phyloP scores from a whole-genome alignment of 805 yeast species.

The Yamadazyma sp. region DNA sequence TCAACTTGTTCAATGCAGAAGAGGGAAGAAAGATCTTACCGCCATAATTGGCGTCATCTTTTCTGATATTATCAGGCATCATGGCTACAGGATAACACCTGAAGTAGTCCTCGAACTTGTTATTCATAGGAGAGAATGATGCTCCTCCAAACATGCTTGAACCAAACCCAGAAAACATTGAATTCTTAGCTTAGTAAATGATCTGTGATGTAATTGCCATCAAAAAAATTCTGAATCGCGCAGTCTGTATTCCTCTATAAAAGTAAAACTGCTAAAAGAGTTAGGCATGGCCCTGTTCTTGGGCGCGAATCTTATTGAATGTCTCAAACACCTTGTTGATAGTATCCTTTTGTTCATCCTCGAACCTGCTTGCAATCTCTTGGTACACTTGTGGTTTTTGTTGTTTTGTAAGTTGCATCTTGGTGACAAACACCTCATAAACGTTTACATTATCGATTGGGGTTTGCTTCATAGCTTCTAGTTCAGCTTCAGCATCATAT shows the following conservation, averaged over 20 bases:
- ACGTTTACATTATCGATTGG: slow-evolving; percentile 78
- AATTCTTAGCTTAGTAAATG: too few relatives aligned
- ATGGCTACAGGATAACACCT: slow-evolving; percentile 88
- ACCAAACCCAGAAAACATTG: slow-evolving; percentile 46
- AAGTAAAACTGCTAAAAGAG: neutral
- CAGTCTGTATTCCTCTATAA: neutral
- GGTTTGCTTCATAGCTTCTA: slow-evolving; percentile 79
- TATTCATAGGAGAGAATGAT: slow-evolving; percentile 29
- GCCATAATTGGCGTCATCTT: slow-evolving; percentile 84
- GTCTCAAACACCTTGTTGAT: slow-evolving; percentile 15
- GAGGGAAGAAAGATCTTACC: slow-evolving; percentile 96
- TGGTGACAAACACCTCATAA: slow-evolving; percentile 61
- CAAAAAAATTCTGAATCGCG: too few relatives aligned
- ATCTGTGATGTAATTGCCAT: slow-evolving; percentile 8
- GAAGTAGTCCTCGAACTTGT: slow-evolving; percentile 77
- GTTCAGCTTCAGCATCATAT: slow-evolving; percentile 65
- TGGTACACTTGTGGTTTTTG: slow-evolving; percentile 50
- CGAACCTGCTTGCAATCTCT: slow-evolving; percentile 42
- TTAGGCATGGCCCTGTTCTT: slow-evolving; percentile 1
- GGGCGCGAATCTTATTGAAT: slow-evolving; percentile 9
- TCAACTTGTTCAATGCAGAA: slow-evolving; percentile 81
- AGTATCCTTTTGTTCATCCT: slow-evolving; percentile 32
- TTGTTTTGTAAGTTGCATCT: slow-evolving; percentile 49
- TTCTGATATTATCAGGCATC: slow-evolving; percentile 76
- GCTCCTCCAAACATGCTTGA: slow-evolving; percentile 36